Percentiles rank a stretch among this genome's conserved stretches.
Conservation (phyloP, 1,284 basidiomycete genomes). For the Cutaneotrichosporon cutaneum region DNA sequence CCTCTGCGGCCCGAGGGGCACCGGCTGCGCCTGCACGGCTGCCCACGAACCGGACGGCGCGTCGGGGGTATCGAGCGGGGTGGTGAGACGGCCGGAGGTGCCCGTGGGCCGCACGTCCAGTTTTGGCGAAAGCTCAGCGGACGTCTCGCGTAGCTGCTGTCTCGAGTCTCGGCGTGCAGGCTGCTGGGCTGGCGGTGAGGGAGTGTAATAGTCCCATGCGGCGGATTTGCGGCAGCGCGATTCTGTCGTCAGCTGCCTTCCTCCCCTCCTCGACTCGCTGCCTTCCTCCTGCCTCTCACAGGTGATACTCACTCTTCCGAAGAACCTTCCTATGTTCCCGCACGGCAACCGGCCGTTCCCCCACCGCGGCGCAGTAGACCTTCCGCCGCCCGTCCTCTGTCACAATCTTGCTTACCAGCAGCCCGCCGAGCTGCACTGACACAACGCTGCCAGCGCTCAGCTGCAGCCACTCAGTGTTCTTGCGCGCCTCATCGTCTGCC, state of each 20-base stretch:
- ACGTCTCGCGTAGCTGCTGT: not conserved
- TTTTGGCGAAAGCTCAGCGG: not conserved
- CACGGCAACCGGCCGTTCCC: not conserved
- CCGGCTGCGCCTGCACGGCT: not conserved
- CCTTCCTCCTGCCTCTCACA: not conserved
- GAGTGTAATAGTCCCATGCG: not conserved
- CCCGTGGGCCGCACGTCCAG: not conserved
- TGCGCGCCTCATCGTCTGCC: conserved; percentile 1
- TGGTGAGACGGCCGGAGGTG: not conserved
- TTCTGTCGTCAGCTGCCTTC: not conserved
- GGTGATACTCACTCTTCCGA: not conserved
- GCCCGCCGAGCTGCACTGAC: not conserved
- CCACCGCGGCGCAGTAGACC: not conserved
- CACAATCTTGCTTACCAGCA: not conserved
- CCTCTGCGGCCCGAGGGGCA: not conserved
- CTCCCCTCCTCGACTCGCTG: not conserved
- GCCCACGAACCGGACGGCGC: too few relatives aligned
- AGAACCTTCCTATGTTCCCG: not conserved
- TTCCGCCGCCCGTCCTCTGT: not conserved
- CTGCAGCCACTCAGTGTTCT: not conserved
- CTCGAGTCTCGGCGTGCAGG: too few relatives aligned
- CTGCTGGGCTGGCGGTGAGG: not conserved
- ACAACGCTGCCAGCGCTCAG: not conserved
- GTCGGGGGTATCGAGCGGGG: not conserved
- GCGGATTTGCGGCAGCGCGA: not conserved